Evolutionary conservation across 352 stramenopile species (phyloP).

Genomic region (Phytophthora meadii): DNA sequence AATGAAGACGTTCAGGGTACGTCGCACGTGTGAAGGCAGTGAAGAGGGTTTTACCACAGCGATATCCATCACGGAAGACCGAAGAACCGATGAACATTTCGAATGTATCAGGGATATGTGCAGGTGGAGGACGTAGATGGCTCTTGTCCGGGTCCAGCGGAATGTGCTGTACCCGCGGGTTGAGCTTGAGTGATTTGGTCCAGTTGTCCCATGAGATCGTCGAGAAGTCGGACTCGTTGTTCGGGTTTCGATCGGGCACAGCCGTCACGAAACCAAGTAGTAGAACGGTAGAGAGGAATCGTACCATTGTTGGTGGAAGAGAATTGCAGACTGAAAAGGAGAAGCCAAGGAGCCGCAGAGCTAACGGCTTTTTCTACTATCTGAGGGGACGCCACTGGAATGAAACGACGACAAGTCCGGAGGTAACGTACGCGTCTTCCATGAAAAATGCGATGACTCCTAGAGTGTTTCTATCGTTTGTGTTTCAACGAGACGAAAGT

Average conservation of each 20-base stretch:
- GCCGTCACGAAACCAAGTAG: neutral
- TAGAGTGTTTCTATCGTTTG: too few relatives aligned
- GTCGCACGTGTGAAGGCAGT: slow-evolving; percentile 69
- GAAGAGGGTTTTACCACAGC: slow-evolving; percentile 81
- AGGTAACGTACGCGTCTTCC: too few relatives aligned
- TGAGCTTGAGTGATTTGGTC: slow-evolving; percentile 41
- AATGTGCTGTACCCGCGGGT: slow-evolving; percentile 76
- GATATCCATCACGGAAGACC: slow-evolving; percentile 79
- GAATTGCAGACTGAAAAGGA: slow-evolving; percentile 16
- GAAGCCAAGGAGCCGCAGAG: slow-evolving; percentile 2
- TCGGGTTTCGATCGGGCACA: slow-evolving; percentile 1
- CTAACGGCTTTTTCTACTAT: slow-evolving; percentile 2
- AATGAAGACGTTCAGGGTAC: slow-evolving; percentile 71
- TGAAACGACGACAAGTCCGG: neutral
- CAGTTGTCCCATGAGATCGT: slow-evolving; percentile 29
- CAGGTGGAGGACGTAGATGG: slow-evolving; percentile 64
- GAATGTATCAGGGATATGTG: slow-evolving; percentile 49
- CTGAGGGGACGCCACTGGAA: neutral
- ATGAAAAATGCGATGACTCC: too few relatives aligned
- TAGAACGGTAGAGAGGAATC: slow-evolving; percentile 6
- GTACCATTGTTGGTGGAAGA: neutral
- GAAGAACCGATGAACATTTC: slow-evolving; percentile 77
- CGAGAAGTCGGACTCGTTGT: slow-evolving; percentile 12
- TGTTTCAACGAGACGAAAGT: too few relatives aligned
- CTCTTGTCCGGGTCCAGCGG: slow-evolving; percentile 39